Percentiles rank a stretch among this genome's conserved stretches.
Evolutionary conservation across 31 red algal species (phyloP).

Genomic region (Bonnemaisonia californica): DNA sequence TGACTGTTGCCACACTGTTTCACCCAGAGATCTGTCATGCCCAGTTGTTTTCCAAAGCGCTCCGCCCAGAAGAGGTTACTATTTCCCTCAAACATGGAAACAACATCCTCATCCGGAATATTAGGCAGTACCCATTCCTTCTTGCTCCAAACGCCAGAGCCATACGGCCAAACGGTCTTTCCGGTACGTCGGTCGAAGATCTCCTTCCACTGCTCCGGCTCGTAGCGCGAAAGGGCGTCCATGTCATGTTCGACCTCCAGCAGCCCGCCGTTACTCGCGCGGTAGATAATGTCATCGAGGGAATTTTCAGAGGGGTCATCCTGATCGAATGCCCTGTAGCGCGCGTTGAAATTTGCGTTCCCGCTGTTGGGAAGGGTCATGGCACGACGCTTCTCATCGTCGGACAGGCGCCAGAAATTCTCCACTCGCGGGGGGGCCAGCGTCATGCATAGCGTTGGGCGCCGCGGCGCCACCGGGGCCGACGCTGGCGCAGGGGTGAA

Average conservation of each 20-base stretch:
- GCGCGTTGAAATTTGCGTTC: constrained; percentile 56
- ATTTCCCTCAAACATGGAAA: constrained; percentile 97
- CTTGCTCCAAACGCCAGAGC: constrained; percentile 96
- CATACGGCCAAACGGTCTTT: constrained; percentile 94
- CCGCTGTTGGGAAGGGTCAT: constrained; percentile 69
- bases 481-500: background rate
- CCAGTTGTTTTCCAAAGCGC: constrained; percentile 89
- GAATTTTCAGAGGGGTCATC: constrained; percentile 55
- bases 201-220: constrained; percentile 90
- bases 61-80: constrained; percentile 99
- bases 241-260: constrained; percentile 97
- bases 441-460: constrained; percentile 37
- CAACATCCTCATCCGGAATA: constrained; percentile 95
- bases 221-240: constrained; percentile 63
- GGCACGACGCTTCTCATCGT: constrained; percentile 88
- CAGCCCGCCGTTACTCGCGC: constrained; percentile 80
- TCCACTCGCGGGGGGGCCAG: constrained; percentile 52
- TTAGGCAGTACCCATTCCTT: constrained; percentile 97
- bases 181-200: constrained; percentile 93
- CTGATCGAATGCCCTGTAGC: constrained; percentile 86
- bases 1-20: constrained; percentile 97
- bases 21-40: constrained; percentile 94
- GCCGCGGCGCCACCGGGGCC: background rate
- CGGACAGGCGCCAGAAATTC: constrained; percentile 85
- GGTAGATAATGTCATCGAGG: constrained; percentile 91